These are phyloP conservation scores for Claviceps paspali DNA, from an alignment of 2,329 filamentous ascomycete genomes.

Conservation along the genomic window DNA sequence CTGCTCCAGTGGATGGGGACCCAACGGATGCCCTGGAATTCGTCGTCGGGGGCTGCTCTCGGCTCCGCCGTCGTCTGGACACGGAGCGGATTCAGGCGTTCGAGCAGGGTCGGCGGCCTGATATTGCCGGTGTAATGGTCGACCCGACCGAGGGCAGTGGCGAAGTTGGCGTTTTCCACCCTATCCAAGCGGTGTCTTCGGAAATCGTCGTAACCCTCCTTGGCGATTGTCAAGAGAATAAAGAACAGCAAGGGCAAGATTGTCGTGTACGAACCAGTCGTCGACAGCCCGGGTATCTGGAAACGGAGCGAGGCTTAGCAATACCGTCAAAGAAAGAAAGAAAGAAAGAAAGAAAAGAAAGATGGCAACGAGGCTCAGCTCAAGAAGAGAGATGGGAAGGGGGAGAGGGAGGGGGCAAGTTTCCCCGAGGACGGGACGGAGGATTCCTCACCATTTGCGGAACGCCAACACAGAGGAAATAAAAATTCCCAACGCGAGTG, in stretches of 20 bases:
- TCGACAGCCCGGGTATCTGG: slow-evolving; percentile 85
- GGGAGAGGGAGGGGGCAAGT: too few species aligned
- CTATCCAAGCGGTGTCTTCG: slow-evolving; percentile 72
- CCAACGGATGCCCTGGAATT: slow-evolving; percentile 47
- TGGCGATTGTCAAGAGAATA: slow-evolving; percentile 72
- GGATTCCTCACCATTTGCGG: too few species aligned
- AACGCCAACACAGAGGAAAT: slow-evolving; percentile 77
- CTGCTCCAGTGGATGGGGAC: slow-evolving; percentile 35
- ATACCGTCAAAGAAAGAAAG: too few species aligned
- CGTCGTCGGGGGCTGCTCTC: slow-evolving; percentile 26
- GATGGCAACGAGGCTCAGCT: neutral
- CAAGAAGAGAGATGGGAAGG: too few species aligned
- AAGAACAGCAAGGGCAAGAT: slow-evolving; percentile 71
- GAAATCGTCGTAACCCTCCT: slow-evolving; percentile 84
- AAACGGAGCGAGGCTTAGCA: too few species aligned
- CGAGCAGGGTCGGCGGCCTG: slow-evolving; percentile 10
- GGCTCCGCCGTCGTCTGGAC: neutral
- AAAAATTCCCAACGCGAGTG: slow-evolving; percentile 87
- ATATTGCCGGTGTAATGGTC: slow-evolving; percentile 18
- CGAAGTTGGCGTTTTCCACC: slow-evolving; percentile 63
- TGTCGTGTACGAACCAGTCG: slow-evolving; percentile 77
- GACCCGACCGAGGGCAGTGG: slow-evolving; percentile 39
- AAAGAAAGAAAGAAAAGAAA: neutral
- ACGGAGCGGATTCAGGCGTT: slow-evolving; percentile 23
- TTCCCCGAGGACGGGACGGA: too few species aligned